A percentile compares a stretch with the other conserved stretches of the same genome.
These are phyloP conservation scores for Xylaria sp. DNA, from an alignment of 2,329 filamentous ascomycete species.

Conservation along the genomic window DNA sequence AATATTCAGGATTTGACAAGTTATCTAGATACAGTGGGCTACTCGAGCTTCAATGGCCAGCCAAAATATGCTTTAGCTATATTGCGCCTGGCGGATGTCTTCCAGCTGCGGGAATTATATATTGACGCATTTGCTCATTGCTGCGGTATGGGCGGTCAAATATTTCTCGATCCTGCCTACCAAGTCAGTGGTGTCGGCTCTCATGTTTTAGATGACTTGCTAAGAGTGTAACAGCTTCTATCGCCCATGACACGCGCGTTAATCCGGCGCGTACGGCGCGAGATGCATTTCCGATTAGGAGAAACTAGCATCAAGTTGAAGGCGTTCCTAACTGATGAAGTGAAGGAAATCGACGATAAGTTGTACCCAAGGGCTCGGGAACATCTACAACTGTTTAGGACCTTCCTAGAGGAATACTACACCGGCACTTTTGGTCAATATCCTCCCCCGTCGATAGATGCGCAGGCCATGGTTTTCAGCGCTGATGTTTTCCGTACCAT, in stretches of 20 bases:
- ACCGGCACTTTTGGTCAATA: slow-evolving; percentile 72
- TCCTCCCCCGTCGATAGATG: slow-evolving; percentile 60
- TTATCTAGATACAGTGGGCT: slow-evolving; percentile 73
- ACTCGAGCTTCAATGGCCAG: slow-evolving; percentile 68
- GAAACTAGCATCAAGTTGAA: slow-evolving; percentile 63
- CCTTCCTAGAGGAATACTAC: slow-evolving; percentile 71
- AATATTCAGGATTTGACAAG: slow-evolving; percentile 66
- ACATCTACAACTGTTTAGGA: slow-evolving; percentile 75
- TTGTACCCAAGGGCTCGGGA: slow-evolving; percentile 64
- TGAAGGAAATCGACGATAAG: slow-evolving; percentile 70
- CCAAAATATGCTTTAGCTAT: slow-evolving; percentile 72
- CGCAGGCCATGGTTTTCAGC: slow-evolving; percentile 56
- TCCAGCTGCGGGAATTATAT: slow-evolving; percentile 69
- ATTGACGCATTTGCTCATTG: slow-evolving; percentile 78
- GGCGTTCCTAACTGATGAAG: slow-evolving; percentile 74
- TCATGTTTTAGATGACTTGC: not conserved
- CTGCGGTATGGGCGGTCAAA: slow-evolving; percentile 73
- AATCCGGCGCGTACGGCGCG: slow-evolving; percentile 65
- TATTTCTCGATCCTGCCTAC: slow-evolving; percentile 65
- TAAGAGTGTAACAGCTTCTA: slow-evolving; percentile 49
- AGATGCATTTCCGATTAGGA: slow-evolving; percentile 69
- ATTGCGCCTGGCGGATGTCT: slow-evolving; percentile 70
- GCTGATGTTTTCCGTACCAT: slow-evolving; percentile 65
- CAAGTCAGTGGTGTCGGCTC: slow-evolving; percentile 52
- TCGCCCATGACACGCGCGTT: slow-evolving; percentile 65